Evolutionary conservation across 768 basidiomycete genomes (phyloP).

Genomic region (Coprinopsis sp.): DNA sequence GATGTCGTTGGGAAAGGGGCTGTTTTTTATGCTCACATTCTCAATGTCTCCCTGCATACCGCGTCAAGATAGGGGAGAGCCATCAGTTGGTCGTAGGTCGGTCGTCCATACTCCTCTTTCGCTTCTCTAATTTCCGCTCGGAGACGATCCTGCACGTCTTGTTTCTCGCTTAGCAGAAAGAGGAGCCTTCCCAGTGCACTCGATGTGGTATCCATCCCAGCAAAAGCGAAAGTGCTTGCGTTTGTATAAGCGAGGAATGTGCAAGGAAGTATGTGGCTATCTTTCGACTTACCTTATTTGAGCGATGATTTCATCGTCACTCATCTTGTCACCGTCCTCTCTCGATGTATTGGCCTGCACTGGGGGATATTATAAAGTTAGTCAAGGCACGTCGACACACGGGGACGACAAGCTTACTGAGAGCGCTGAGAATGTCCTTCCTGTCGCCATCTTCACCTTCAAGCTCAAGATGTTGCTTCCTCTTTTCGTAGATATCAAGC

Average conservation of each 20-base stretch:
- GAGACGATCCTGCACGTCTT: slow-evolving; percentile 19
- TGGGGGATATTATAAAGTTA: slow-evolving; percentile 7
- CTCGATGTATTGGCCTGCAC: slow-evolving; percentile 33
- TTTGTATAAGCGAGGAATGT: not conserved
- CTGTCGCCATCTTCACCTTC: slow-evolving; percentile 5
- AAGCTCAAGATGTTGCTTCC: not conserved
- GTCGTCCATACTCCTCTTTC: slow-evolving; percentile 21
- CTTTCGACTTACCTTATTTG: slow-evolving; percentile 27
- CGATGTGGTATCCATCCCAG: slow-evolving; percentile 22
- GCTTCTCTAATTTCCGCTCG: slow-evolving; percentile 20
- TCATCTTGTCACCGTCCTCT: slow-evolving; percentile 26
- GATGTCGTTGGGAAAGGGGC: not conserved
- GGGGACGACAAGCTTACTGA: slow-evolving; percentile 5
- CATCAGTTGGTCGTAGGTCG: slow-evolving; percentile 35
- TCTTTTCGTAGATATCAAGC: slow-evolving; percentile 16
- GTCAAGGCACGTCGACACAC: not conserved
- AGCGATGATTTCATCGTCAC: slow-evolving; percentile 31
- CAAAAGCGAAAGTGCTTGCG: slow-evolving; percentile 20
- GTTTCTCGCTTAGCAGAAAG: slow-evolving; percentile 14
- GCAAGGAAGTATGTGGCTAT: no score
- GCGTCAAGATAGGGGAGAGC: slow-evolving; percentile 34
- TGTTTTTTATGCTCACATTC: slow-evolving; percentile 22
- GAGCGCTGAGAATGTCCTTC: slow-evolving; percentile 12
- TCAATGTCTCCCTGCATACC: slow-evolving; percentile 33
- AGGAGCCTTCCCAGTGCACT: slow-evolving; percentile 18